phyloP scores from a whole-genome alignment of 768 basidiomycete genomes.

The Paxillus ammoniavirescens region DNA sequence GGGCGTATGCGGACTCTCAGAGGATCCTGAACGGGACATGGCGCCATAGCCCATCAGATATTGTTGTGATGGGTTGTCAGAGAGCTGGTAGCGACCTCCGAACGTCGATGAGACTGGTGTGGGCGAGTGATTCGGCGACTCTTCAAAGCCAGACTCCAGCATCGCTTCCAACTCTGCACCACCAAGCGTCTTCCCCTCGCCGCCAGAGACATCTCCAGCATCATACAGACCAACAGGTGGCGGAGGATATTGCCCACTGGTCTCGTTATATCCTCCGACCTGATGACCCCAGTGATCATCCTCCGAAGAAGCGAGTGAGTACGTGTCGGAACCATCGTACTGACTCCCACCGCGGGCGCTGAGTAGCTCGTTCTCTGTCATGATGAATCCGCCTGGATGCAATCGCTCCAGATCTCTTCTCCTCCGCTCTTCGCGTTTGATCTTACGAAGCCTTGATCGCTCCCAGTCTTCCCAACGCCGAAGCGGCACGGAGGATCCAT shows the following conservation, averaged over 20 bases:
- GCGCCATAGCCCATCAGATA: slow-evolving; percentile 49
- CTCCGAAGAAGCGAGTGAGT: slow-evolving; percentile 82
- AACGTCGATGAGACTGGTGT: slow-evolving; percentile 32
- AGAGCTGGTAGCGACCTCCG: slow-evolving; percentile 60
- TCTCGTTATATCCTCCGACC: slow-evolving; percentile 94
- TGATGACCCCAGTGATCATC: slow-evolving; percentile 96
- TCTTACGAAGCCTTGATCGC: slow-evolving; percentile 86
- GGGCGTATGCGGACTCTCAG: slow-evolving; percentile 17
- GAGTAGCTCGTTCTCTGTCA: slow-evolving; percentile 63
- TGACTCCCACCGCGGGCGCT: slow-evolving; percentile 58
- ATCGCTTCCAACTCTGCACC: slow-evolving; percentile 86
- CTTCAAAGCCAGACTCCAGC: slow-evolving; percentile 87
- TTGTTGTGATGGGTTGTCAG: slow-evolving; percentile 47
- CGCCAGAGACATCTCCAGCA: slow-evolving; percentile 24
- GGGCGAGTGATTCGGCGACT: slow-evolving; percentile 52
- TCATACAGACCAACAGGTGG: slow-evolving; percentile 75
- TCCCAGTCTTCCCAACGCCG: slow-evolving; percentile 99
- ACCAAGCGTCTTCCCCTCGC: slow-evolving; percentile 47
- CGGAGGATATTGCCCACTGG: slow-evolving; percentile 72
- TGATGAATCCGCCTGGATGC: slow-evolving; percentile 66
- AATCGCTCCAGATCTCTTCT: slow-evolving; percentile 77
- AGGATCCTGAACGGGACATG: slow-evolving; percentile 48
- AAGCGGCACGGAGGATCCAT: slow-evolving; percentile 72
- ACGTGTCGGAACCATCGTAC: slow-evolving; percentile 77
- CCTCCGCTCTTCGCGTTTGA: slow-evolving; percentile 83